Evolutionary conservation across 345 rosid genomes (phyloP).

Genomic region (Balakata baccata): DNA sequence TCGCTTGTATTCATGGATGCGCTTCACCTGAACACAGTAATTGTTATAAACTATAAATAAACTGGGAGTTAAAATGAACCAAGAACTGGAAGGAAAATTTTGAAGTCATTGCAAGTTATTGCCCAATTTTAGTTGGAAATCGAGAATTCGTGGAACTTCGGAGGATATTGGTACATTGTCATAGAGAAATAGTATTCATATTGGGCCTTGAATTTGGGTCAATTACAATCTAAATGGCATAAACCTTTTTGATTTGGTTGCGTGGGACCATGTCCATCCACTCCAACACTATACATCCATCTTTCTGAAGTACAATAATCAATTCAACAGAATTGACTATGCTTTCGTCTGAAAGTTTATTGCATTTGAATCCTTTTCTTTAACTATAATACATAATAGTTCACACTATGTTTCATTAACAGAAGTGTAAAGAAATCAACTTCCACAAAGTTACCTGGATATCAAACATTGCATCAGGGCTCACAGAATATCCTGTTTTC

Average conservation of each 20-base stretch:
- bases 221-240: no score
- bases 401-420: background rate
- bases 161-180: no score
- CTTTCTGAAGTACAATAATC: background rate
- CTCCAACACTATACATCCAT: background rate
- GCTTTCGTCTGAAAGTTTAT: constrained; percentile 1
- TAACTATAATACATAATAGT: background rate
- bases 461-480: constrained; percentile 81
- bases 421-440: constrained; percentile 11
- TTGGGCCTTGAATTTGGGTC: no score
- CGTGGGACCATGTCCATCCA: background rate
- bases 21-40: constrained; percentile 50
- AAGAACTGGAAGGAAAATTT: background rate
- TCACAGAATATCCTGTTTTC: constrained; percentile 67
- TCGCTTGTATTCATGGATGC: constrained; percentile 77
- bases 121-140: background rate
- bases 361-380: constrained; percentile 3
- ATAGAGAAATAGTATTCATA: no score
- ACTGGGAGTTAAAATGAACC: background rate
- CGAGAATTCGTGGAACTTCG: no score
- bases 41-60: background rate
- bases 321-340: background rate
- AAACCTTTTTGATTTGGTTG: no score
- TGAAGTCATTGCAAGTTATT: background rate
- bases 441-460: constrained; percentile 53